Conservation (phyloP, 495 filamentous ascomycete species). For the Neurospora intermedia region DNA sequence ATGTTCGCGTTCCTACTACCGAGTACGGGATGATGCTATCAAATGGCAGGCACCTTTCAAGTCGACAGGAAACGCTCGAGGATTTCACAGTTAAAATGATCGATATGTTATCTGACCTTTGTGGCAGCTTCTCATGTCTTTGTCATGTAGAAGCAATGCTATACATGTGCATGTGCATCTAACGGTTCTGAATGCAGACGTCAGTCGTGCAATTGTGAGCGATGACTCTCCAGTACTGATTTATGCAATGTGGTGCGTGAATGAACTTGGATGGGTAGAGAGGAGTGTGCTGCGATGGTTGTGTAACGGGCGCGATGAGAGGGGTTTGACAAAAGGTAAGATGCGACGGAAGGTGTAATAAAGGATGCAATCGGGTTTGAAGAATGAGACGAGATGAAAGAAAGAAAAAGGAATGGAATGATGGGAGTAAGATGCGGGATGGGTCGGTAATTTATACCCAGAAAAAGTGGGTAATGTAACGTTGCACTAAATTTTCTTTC, state of each 20-base stretch:
- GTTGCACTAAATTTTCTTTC: no score
- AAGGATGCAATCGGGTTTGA: no score
- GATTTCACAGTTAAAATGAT: neutral
- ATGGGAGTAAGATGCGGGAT: no score
- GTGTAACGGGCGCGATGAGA: neutral
- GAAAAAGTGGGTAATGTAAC: no score
- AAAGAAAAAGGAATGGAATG: no score
- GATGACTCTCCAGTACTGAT: neutral
- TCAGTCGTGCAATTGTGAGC: neutral
- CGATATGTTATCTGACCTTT: neutral
- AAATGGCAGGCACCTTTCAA: neutral
- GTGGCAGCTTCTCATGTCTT: neutral
- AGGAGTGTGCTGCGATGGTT: neutral
- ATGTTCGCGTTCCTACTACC: neutral
- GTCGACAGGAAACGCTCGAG: neutral
- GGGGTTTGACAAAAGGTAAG: neutral
- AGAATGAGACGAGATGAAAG: no score
- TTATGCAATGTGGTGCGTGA: neutral
- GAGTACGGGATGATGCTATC: neutral
- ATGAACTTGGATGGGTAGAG: neutral
- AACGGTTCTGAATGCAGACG: neutral
- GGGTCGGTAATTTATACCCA: no score
- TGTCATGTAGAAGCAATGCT: neutral
- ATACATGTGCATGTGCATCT: neutral
- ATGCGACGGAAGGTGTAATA: no score